phyloP scores from a whole-genome alignment of 805 yeast species.

The Suhomyces sp. region DNA sequence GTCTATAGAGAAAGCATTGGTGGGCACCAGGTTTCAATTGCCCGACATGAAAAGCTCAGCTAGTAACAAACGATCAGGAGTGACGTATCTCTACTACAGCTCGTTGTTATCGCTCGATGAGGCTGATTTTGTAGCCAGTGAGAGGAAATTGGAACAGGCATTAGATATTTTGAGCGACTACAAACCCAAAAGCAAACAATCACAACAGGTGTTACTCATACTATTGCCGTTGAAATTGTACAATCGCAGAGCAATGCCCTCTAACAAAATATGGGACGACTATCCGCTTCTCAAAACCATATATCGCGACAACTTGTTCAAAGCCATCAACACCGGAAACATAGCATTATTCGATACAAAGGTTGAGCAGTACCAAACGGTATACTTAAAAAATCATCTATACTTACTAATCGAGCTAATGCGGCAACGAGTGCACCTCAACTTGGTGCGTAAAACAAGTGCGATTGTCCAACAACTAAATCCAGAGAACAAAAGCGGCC shows the following conservation, averaged over 20 bases:
- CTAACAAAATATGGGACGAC: slow-evolving; percentile 29
- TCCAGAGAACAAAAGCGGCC: slow-evolving; percentile 24
- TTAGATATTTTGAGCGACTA: slow-evolving; percentile 30
- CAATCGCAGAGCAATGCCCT: slow-evolving; percentile 48
- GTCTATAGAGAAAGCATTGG: slow-evolving; percentile 67
- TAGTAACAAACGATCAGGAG: slow-evolving; percentile 47
- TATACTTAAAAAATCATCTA: slow-evolving; percentile 56
- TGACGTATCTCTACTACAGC: slow-evolving; percentile 65
- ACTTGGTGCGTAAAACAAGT: slow-evolving; percentile 45
- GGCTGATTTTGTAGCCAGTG: slow-evolving; percentile 53
- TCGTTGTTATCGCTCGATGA: slow-evolving; percentile 67
- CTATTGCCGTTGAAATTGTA: slow-evolving; percentile 64
- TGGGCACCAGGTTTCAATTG: slow-evolving; percentile 49
- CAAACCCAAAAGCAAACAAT: slow-evolving; percentile 22
- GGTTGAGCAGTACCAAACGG: slow-evolving; percentile 42
- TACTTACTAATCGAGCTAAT: slow-evolving; percentile 58
- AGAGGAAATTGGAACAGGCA: slow-evolving; percentile 52
- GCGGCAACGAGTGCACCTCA: slow-evolving; percentile 48
- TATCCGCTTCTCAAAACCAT: slow-evolving; percentile 41
- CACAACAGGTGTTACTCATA: slow-evolving; percentile 51
- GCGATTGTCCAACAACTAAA: slow-evolving; percentile 20
- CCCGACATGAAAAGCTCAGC: slow-evolving; percentile 46
- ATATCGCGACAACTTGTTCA: slow-evolving; percentile 47
- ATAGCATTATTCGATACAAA: slow-evolving; percentile 47
- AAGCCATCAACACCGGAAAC: slow-evolving; percentile 54